Percentiles rank a stretch among this genome's conserved stretches.
Conservation (phyloP, 1,139 yeast species). For the Hyphopichia wangnamkhiaoensis region DNA sequence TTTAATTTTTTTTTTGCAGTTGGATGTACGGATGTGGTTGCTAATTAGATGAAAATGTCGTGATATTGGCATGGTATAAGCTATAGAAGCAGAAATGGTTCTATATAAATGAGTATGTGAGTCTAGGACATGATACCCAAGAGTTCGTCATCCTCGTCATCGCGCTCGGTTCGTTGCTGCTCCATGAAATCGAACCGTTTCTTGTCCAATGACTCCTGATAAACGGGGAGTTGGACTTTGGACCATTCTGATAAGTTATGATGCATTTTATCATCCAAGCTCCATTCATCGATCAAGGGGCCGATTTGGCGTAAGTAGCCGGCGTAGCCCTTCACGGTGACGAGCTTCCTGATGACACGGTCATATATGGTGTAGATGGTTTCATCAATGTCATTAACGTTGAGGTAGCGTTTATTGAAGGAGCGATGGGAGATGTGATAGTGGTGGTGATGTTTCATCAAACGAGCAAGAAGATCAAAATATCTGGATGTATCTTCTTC, state of each 20-base stretch:
- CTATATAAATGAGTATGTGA: too few relatives aligned
- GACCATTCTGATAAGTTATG: conserved; percentile 23
- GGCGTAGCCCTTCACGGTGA: conserved; percentile 30
- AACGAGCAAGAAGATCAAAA: conserved; percentile 23
- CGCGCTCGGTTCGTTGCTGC: conserved; percentile 23
- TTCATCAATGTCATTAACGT: conserved; percentile 16
- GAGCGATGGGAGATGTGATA: conserved; percentile 24
- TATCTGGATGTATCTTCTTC: conserved; percentile 19
- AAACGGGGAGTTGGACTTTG: conserved; percentile 21
- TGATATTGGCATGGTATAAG: too few relatives aligned
- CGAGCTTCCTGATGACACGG: conserved; percentile 26
- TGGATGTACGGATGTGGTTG: neutral
- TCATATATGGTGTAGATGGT: conserved; percentile 25
- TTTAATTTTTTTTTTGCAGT: too few relatives aligned
- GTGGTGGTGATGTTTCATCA: conserved; percentile 22
- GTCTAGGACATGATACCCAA: conserved; percentile 33
- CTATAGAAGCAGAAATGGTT: too few relatives aligned
- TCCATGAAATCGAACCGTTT: conserved; percentile 31
- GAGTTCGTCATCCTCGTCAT: conserved; percentile 32
- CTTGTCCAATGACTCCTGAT: conserved; percentile 24
- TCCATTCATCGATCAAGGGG: conserved; percentile 40
- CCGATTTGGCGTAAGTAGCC: conserved; percentile 31
- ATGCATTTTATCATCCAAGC: conserved; percentile 33
- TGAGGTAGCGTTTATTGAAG: conserved; percentile 23
- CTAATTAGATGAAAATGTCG: neutral